Conservation (phyloP, 2,329 filamentous ascomycete genomes). For the Mycosphaerella sp. region DNA sequence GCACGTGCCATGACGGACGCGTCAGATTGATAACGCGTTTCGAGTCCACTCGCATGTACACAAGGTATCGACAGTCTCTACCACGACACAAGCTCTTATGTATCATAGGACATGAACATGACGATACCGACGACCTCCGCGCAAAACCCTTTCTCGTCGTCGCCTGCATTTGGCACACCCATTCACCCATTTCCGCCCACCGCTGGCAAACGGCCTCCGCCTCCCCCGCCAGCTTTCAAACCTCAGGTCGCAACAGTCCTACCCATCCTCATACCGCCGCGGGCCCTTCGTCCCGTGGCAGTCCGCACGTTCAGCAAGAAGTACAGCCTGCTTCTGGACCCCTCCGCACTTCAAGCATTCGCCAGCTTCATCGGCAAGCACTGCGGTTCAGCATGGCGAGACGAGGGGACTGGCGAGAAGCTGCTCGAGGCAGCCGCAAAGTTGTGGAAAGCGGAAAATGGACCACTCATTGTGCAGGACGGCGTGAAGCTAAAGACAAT, state of each 20-base stretch:
- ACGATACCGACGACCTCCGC: constrained; percentile 9
- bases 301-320: constrained; percentile 98
- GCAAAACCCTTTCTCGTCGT: constrained; percentile 60
- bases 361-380: constrained; percentile 87
- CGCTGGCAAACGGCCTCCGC: constrained; percentile 37
- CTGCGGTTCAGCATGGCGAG: constrained; percentile 93
- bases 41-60: too few relatives aligned
- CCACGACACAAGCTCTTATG: neutral
- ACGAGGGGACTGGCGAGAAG: constrained; percentile 86
- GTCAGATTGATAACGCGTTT: neutral
- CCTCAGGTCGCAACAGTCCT: constrained; percentile 62
- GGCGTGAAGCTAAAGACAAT: constrained; percentile 67
- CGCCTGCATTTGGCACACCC: constrained; percentile 83
- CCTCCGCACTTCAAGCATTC: constrained; percentile 75
- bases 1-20: neutral
- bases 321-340: constrained; percentile 86
- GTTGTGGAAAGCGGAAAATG: constrained; percentile 84
- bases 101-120: constrained; percentile 4
- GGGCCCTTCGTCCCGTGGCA: constrained; percentile 79
- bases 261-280: constrained; percentile 80
- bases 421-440: constrained; percentile 88
- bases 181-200: constrained; percentile 58
- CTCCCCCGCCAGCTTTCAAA: constrained; percentile 45
- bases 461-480: constrained; percentile 86
- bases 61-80: too few relatives aligned